These are phyloP conservation scores for Ophiobolus disseminans DNA, from an alignment of 2,329 filamentous ascomycete genomes.

Conservation along the genomic window DNA sequence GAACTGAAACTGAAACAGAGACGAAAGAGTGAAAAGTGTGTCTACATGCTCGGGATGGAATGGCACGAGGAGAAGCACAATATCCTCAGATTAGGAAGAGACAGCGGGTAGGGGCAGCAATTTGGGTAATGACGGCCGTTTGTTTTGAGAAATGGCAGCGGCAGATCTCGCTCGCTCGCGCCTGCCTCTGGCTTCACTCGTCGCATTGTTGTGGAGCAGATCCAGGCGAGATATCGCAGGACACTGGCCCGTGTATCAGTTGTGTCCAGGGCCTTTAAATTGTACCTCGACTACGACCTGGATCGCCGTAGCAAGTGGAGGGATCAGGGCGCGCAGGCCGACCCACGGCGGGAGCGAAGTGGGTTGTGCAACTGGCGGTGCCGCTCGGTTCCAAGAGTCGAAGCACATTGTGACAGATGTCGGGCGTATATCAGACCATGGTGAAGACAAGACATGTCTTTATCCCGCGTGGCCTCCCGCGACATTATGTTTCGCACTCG, in stretches of 20 bases:
- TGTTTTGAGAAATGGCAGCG: constrained; percentile 9
- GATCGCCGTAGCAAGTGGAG: constrained; percentile 13
- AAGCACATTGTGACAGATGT: not conserved
- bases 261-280: constrained; percentile 29
- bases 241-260: constrained; percentile 29
- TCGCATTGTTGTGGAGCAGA: constrained; percentile 20
- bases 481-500: too few species aligned
- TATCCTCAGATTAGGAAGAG: constrained; percentile 7
- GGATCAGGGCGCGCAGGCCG: constrained; percentile 5
- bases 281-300: constrained; percentile 7
- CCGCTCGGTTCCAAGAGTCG: not conserved
- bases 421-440: too few species aligned
- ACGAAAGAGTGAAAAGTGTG: constrained; percentile 26
- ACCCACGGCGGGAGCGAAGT: constrained; percentile 9
- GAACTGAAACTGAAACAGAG: constrained; percentile 7
- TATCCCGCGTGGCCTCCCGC: too few species aligned
- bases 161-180: constrained; percentile 14
- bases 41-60: constrained; percentile 27
- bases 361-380: constrained; percentile 7
- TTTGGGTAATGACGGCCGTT: not conserved
- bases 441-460: too few species aligned
- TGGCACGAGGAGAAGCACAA: constrained; percentile 8
- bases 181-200: constrained; percentile 21
- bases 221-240: constrained; percentile 18
- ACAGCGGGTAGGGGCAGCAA: not conserved